These are phyloP conservation scores for Curvularia lunata DNA, from an alignment of 2,329 filamentous ascomycete species.

Conservation along the genomic window DNA sequence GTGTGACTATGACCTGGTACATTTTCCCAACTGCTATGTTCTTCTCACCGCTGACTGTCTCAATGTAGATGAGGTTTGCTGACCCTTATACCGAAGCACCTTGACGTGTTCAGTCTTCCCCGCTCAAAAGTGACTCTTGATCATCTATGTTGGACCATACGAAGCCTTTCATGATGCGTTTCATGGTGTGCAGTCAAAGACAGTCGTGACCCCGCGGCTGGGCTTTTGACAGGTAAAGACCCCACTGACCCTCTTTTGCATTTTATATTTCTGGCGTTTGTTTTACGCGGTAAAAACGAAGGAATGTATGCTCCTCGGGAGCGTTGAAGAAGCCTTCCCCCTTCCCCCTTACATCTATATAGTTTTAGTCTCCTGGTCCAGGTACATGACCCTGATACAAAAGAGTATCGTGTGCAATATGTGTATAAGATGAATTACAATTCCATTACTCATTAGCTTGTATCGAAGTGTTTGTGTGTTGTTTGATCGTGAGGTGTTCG, in stretches of 20 bases:
- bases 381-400: background rate
- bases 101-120: background rate
- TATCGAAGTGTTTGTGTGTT: background rate
- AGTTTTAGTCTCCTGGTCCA: background rate
- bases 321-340: background rate
- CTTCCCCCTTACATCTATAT: background rate
- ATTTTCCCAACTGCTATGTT: background rate
- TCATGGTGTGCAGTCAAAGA: background rate
- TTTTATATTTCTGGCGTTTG: conserved; percentile 8
- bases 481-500: background rate
- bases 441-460: background rate
- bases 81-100: conserved; percentile 4
- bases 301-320: background rate
- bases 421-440: background rate
- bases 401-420: background rate
- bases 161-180: background rate
- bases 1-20: conserved; percentile 13
- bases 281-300: background rate
- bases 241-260: background rate
- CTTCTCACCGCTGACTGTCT: conserved; percentile 5
- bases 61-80: conserved; percentile 14
- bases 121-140: conserved; percentile 13
- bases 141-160: background rate
- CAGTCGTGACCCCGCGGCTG: background rate
- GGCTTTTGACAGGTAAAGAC: conserved; percentile 10